phyloP scores from a whole-genome alignment of 129 eudicot genomes.

The Rutidosis leptorrhynchoides region DNA sequence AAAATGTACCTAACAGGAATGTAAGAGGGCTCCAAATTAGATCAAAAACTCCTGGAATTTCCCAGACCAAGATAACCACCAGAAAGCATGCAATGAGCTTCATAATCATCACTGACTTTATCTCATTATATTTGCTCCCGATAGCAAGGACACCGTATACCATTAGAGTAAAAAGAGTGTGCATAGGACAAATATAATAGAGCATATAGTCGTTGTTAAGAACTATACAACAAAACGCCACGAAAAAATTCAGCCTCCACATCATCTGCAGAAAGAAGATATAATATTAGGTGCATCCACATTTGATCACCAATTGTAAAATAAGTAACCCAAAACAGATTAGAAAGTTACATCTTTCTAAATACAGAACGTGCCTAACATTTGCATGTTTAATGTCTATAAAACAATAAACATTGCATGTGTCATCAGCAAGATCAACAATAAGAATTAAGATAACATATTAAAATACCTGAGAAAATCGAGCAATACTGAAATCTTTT shows the following conservation, averaged over 20 bases:
- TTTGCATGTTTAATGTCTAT: slow-evolving; percentile 3
- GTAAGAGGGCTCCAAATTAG: slow-evolving; percentile 72
- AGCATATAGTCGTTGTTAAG: slow-evolving; percentile 92
- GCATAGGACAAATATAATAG: slow-evolving; percentile 95
- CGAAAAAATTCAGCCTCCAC: slow-evolving; percentile 97
- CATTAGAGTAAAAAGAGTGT: slow-evolving; percentile 89
- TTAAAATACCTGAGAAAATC: slow-evolving; percentile 71
- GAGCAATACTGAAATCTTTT: slow-evolving; percentile 76
- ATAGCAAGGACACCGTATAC: slow-evolving; percentile 95
- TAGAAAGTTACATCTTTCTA: neutral
- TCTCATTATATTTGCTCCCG: slow-evolving; percentile 82
- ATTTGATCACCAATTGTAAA: neutral
- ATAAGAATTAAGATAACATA: neutral
- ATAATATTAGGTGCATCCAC: slow-evolving; percentile 18
- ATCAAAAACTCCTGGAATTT: slow-evolving; percentile 85
- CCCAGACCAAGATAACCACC: slow-evolving; percentile 80
- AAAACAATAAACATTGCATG: slow-evolving; percentile 7
- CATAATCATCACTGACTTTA: slow-evolving; percentile 67
- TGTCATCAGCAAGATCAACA: slow-evolving; percentile 18
- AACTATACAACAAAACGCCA: slow-evolving; percentile 76
- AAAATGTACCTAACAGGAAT: slow-evolving; percentile 56
- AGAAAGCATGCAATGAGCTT: slow-evolving; percentile 67
- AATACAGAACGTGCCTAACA: slow-evolving; percentile 17
- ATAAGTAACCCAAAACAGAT: neutral
- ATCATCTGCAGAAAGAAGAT: slow-evolving; percentile 70